A percentile compares a stretch with the other conserved stretches of the same genome.
phyloP scores from a whole-genome alignment of 805 yeast species.

The Cyberlindnera euphorbiiphila region DNA sequence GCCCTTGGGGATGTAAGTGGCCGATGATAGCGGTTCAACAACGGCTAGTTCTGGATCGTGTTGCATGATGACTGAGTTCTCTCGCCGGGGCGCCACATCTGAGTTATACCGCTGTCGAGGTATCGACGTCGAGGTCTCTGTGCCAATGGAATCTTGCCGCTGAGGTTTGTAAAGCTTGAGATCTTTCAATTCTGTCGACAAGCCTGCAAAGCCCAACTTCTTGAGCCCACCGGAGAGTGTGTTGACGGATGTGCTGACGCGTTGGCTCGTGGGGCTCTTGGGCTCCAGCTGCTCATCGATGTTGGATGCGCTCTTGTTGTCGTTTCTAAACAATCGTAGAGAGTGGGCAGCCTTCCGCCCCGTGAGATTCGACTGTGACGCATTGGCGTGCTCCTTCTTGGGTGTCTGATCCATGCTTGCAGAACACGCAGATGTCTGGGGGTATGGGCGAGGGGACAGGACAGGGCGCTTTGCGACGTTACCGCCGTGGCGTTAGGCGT shows the following conservation, averaged over 20 bases:
- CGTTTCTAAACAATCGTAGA: conserved; percentile 46
- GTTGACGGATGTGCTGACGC: not conserved
- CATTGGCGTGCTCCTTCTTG: conserved; percentile 6
- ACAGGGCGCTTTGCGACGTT: no score
- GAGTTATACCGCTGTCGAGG: conserved; percentile 12
- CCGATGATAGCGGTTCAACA: conserved; percentile 62
- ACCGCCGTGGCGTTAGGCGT: no score
- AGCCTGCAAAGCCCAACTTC: conserved; percentile 11
- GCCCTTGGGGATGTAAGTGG: conserved; percentile 68
- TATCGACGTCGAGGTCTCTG: conserved; percentile 5
- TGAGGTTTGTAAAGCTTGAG: conserved; percentile 9
- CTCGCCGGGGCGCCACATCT: conserved; percentile 1
- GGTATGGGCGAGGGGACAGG: no score
- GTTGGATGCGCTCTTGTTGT: conserved; percentile 22
- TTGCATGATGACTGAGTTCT: conserved; percentile 5
- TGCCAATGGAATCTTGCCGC: conserved; percentile 13
- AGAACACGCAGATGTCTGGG: conserved; percentile 2
- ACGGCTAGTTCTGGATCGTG: conserved; percentile 13
- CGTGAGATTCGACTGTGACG: conserved; percentile 27
- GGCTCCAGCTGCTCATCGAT: conserved; percentile 7
- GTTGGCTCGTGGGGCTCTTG: conserved; percentile 7
- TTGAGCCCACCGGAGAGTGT: not conserved
- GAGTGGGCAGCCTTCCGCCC: conserved; percentile 60
- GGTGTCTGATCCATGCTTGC: conserved; percentile 9
- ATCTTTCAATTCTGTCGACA: conserved; percentile 8